These are phyloP conservation scores for Talaromyces sp. DNA, from an alignment of 2,329 filamentous ascomycete genomes.

Conservation along the genomic window DNA sequence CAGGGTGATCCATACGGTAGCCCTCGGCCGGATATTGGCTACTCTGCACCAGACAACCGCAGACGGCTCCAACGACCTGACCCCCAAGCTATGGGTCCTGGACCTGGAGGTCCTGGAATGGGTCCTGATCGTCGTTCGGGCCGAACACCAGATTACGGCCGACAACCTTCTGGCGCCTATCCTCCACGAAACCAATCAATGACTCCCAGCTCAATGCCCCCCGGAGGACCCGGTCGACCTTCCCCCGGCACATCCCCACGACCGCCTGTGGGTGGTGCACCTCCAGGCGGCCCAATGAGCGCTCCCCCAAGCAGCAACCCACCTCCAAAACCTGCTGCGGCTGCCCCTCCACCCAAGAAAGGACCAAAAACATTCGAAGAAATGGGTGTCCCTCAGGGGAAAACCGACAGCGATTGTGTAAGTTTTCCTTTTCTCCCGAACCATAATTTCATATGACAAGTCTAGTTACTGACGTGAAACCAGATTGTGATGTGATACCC, in stretches of 20 bases:
- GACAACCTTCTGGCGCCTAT: constrained; percentile 32
- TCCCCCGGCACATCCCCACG: constrained; percentile 45
- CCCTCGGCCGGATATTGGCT: constrained; percentile 48
- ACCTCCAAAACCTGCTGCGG: constrained; percentile 31
- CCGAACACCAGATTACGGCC: constrained; percentile 32
- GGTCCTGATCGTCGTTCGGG: constrained; percentile 26
- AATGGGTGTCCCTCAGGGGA: constrained; percentile 87
- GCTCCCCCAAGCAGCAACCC: constrained; percentile 10
- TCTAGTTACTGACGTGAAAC: neutral
- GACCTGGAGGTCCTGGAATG: constrained; percentile 15
- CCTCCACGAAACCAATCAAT: constrained; percentile 36
- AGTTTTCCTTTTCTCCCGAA: constrained; percentile 35
- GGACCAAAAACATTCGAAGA: constrained; percentile 96
- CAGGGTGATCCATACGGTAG: constrained; percentile 33
- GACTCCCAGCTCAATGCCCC: constrained; percentile 21
- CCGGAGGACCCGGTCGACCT: constrained; percentile 27
- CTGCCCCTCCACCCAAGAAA: constrained; percentile 52
- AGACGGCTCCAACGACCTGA: constrained; percentile 44
- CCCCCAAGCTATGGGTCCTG: constrained; percentile 23
- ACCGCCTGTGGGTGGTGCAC: constrained; percentile 5
- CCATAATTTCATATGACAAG: neutral
- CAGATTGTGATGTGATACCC: constrained; percentile 47
- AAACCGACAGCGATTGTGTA: constrained; percentile 90
- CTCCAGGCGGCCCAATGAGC: constrained; percentile 20
- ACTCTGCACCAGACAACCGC: constrained; percentile 47